Percentiles rank a stretch among this genome's conserved stretches.
phyloP scores from a whole-genome alignment of 495 filamentous ascomycete species.

The Coniosporium apollinis region DNA sequence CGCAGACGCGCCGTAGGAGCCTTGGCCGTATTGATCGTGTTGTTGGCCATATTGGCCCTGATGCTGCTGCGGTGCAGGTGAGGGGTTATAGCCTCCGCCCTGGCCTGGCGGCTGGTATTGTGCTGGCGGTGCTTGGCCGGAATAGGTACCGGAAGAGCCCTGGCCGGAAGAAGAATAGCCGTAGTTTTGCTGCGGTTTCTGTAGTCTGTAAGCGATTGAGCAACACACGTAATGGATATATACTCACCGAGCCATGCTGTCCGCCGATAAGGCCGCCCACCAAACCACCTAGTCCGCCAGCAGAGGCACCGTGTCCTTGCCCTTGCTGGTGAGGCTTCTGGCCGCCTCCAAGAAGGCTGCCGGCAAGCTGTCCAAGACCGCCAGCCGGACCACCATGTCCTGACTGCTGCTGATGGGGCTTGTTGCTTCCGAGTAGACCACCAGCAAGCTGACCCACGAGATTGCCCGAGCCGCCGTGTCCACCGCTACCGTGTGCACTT shows the following conservation, averaged over 20 bases:
- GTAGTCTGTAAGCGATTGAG: neutral
- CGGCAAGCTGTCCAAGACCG: conserved; percentile 12
- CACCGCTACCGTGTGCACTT: conserved; percentile 8
- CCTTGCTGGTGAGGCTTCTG: conserved; percentile 7
- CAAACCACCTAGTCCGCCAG: conserved; percentile 6
- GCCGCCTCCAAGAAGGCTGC: conserved; percentile 10
- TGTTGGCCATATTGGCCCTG: conserved; percentile 2
- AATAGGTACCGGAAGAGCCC: conserved; percentile 5
- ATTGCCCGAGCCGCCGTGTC: conserved; percentile 13
- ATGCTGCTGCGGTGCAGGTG: neutral
- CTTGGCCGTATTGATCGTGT: conserved; percentile 2
- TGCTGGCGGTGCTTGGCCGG: conserved; percentile 8
- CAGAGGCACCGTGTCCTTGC: neutral
- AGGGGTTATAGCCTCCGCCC: neutral
- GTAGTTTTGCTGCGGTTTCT: conserved; percentile 11
- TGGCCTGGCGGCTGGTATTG: conserved; percentile 7
- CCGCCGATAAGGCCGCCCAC: conserved; percentile 15
- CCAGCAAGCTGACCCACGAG: conserved; percentile 23
- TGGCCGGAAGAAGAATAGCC: conserved; percentile 8
- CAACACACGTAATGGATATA: neutral
- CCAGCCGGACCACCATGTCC: conserved; percentile 11
- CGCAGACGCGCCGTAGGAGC: no score
- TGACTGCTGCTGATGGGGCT: conserved; percentile 18
- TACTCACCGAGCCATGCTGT: conserved; percentile 18
- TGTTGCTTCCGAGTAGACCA: conserved; percentile 20